Conservation (phyloP, 768 basidiomycete genomes). For the Lactifluus echinatus region DNA sequence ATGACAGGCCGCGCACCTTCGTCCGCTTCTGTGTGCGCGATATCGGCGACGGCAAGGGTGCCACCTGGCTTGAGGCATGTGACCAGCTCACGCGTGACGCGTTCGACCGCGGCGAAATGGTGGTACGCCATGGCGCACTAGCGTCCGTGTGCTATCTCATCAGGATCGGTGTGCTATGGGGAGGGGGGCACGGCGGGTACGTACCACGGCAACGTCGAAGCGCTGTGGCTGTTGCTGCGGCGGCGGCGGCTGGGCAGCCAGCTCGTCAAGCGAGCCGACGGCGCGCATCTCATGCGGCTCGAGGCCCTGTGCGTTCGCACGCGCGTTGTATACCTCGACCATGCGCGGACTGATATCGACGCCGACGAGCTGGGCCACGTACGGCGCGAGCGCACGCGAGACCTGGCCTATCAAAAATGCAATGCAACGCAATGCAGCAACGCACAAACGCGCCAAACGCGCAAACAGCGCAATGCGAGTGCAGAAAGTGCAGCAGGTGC, state of each 20-base stretch:
- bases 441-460: too few relatives aligned
- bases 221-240: slow-evolving; percentile 43
- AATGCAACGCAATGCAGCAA: too few relatives aligned
- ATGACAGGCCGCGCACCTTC: slow-evolving; percentile 19
- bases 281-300: slow-evolving; percentile 58
- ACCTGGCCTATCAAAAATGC: slow-evolving; percentile 44
- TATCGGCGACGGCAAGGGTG: slow-evolving; percentile 49
- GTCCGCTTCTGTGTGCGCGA: slow-evolving; percentile 21
- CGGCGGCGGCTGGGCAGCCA: slow-evolving; percentile 26
- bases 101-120: slow-evolving; percentile 44
- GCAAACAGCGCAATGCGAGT: too few relatives aligned
- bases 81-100: slow-evolving; percentile 44
- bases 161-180: too few relatives aligned
- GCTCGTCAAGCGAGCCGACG: slow-evolving; percentile 43
- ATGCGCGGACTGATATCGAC: slow-evolving; percentile 68
- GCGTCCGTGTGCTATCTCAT: too few relatives aligned
- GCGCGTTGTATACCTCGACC: slow-evolving; percentile 58
- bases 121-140: slow-evolving; percentile 62
- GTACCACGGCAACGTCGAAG: slow-evolving; percentile 66
- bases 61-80: slow-evolving; percentile 56
- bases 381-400: slow-evolving; percentile 50
- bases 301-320: slow-evolving; percentile 53
- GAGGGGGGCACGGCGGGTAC: too few relatives aligned
- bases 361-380: slow-evolving; percentile 57
- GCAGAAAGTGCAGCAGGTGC: too few relatives aligned